Conservation (phyloP, 352 stramenopile genomes). For the Elongisporangium senticosum region DNA sequence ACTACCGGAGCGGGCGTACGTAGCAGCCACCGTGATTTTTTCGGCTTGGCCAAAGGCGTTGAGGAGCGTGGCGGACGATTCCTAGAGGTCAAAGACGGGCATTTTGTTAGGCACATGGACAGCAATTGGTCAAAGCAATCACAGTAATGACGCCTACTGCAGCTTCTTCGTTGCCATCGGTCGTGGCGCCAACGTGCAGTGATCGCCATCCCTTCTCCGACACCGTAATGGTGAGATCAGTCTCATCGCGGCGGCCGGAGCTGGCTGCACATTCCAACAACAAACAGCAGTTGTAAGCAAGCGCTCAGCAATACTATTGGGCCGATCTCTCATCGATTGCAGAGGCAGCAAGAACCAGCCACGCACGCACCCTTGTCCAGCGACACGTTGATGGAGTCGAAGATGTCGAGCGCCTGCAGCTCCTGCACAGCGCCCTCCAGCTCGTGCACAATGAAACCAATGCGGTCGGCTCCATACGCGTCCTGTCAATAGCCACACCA, state of each 20-base stretch:
- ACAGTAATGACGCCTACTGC: constrained; percentile 27
- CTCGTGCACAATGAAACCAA: constrained; percentile 52
- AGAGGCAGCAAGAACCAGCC: not conserved
- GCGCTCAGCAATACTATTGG: not conserved
- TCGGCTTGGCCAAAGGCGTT: constrained; percentile 83
- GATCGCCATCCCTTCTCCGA: constrained; percentile 85
- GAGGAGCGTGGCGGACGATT: constrained; percentile 79
- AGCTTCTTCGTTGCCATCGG: constrained; percentile 81
- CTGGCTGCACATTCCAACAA: constrained; percentile 30
- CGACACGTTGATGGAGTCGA: constrained; percentile 77
- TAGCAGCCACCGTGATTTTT: constrained; percentile 74
- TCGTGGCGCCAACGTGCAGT: constrained; percentile 78
- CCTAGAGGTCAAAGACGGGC: constrained; percentile 13
- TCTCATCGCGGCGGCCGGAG: constrained; percentile 64
- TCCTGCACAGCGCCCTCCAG: constrained; percentile 62
- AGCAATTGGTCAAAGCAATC: constrained; percentile 3
- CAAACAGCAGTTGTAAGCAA: constrained; percentile 1
- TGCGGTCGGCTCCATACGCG: constrained; percentile 57
- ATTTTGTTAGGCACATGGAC: not conserved
- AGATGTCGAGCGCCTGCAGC: constrained; percentile 76
- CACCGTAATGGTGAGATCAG: constrained; percentile 84
- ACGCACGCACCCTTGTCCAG: constrained; percentile 54
- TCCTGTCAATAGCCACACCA: constrained; percentile 18
- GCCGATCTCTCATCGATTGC: not conserved
- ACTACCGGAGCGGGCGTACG: constrained; percentile 81